Conservation (phyloP, 371 early-diverging fungal genomes). For the Quaeritorhiza haematococci region DNA sequence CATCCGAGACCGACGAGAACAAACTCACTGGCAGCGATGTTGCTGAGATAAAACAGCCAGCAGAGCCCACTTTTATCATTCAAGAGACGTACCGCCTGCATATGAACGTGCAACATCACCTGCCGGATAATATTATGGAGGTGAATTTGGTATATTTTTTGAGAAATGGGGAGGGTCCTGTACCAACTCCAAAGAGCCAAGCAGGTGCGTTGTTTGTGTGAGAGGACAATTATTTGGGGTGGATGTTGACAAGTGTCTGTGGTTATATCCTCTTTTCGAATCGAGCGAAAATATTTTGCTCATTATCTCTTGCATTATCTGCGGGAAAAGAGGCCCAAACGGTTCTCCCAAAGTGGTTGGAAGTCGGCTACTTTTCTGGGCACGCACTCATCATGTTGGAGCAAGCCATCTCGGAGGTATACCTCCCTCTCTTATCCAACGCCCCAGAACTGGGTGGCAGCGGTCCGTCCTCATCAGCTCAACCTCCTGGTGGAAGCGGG, state of each 20-base stretch:
- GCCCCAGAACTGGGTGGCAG: conserved; percentile 11
- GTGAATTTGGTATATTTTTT: conserved; percentile 45
- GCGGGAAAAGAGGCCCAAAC: conserved; percentile 30
- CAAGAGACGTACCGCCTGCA: conserved; percentile 31
- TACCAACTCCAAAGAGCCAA: conserved; percentile 28
- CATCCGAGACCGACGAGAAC: not conserved
- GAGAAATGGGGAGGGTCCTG: conserved; percentile 33
- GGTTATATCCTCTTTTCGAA: not conserved
- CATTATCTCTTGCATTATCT: too few species aligned
- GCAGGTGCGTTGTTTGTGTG: conserved; percentile 30
- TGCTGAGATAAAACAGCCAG: not conserved
- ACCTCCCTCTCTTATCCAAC: conserved; percentile 41
- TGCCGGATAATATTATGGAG: conserved; percentile 44
- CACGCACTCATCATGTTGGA: conserved; percentile 49
- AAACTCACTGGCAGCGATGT: not conserved
- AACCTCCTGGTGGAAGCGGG: not conserved
- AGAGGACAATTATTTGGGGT: not conserved
- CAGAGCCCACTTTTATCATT: conserved; percentile 3
- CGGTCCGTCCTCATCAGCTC: not conserved
- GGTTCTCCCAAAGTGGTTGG: conserved; percentile 25
- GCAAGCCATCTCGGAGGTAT: conserved; percentile 42
- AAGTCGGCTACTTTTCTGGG: conserved; percentile 47
- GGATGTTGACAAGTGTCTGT: not conserved
- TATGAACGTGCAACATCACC: conserved; percentile 30
- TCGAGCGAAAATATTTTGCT: not conserved